Evolutionary conservation across 1,284 basidiomycete genomes (phyloP).

Genomic region (Chalciporus piperatoides): DNA sequence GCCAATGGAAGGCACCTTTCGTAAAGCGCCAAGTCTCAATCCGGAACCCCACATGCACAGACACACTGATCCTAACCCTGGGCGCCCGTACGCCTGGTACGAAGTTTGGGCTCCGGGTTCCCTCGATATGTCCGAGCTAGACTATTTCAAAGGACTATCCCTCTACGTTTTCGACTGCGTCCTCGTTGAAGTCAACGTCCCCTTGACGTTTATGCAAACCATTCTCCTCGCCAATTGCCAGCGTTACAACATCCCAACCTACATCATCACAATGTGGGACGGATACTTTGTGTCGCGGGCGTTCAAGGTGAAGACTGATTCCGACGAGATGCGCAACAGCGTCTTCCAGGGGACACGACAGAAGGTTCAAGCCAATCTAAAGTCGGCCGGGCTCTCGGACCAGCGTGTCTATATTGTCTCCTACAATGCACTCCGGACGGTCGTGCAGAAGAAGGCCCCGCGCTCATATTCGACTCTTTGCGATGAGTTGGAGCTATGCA

Average conservation of each 20-base stretch:
- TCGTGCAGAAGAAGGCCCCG: conserved; percentile 13
- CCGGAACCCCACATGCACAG: conserved; percentile 7
- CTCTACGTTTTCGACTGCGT: conserved; percentile 23
- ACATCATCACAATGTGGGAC: conserved; percentile 16
- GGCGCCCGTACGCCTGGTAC: conserved; percentile 19
- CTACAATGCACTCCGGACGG: conserved; percentile 10
- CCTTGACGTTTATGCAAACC: conserved; percentile 19
- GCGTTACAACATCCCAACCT: conserved; percentile 20
- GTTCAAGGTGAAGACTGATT: conserved; percentile 10
- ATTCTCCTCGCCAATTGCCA: conserved; percentile 19
- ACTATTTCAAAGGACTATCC: conserved; percentile 23
- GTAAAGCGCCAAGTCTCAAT: not conserved
- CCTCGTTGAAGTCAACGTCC: conserved; percentile 20
- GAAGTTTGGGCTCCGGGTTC: conserved; percentile 19
- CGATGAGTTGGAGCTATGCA: conserved; percentile 19
- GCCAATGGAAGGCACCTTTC: not conserved
- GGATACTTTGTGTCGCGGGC: conserved; percentile 16
- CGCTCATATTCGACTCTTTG: conserved; percentile 11
- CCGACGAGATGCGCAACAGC: conserved; percentile 9
- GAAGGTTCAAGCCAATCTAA: conserved; percentile 14
- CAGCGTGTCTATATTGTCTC: conserved; percentile 25
- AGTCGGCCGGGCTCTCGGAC: conserved; percentile 12
- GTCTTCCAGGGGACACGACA: conserved; percentile 16
- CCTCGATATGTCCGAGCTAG: conserved; percentile 18
- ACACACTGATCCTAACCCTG: conserved; percentile 14